Percentiles rank a stretch among this genome's conserved stretches.
Evolutionary conservation across 768 basidiomycete genomes (phyloP).

Genomic region (Termitomyces sp.): DNA sequence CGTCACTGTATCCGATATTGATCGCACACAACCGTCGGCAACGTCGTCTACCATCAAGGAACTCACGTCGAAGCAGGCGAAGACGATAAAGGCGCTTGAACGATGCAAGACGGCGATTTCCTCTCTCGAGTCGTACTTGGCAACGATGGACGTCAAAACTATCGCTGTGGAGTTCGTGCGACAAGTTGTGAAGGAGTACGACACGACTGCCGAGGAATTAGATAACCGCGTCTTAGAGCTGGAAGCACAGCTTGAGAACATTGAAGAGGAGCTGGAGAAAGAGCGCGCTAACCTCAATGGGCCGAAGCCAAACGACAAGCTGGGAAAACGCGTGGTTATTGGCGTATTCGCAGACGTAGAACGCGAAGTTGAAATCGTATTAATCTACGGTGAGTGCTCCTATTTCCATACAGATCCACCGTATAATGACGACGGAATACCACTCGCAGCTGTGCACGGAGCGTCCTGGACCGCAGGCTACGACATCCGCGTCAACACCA

Average conservation of each 20-base stretch:
- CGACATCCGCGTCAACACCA: constrained; percentile 32
- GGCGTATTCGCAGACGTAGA: constrained; percentile 21
- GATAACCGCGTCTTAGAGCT: constrained; percentile 19
- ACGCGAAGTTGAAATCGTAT: constrained; percentile 22
- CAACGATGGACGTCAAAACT: constrained; percentile 19
- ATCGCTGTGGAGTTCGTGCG: constrained; percentile 14
- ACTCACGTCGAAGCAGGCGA: constrained; percentile 13
- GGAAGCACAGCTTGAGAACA: constrained; percentile 9
- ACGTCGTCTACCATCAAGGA: constrained; percentile 13
- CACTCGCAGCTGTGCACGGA: constrained; percentile 1
- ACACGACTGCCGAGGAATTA: constrained; percentile 18
- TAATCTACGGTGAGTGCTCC: constrained; percentile 25
- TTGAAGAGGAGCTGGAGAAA: constrained; percentile 14
- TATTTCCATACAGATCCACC: no score
- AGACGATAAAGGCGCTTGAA: constrained; percentile 15
- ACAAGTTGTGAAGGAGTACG: constrained; percentile 14
- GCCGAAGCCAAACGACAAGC: constrained; percentile 9
- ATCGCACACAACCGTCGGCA: background rate
- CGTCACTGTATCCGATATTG: constrained; percentile 20
- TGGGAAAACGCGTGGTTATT: constrained; percentile 14
- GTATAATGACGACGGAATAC: background rate
- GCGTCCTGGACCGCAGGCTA: constrained; percentile 28
- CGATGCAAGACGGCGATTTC: constrained; percentile 18
- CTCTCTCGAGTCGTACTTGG: constrained; percentile 21
- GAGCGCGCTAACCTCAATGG: constrained; percentile 12